Base-by-base conservation (phyloP, 2,329 filamentous ascomycete species). In the Curvularia sp. region DNA sequence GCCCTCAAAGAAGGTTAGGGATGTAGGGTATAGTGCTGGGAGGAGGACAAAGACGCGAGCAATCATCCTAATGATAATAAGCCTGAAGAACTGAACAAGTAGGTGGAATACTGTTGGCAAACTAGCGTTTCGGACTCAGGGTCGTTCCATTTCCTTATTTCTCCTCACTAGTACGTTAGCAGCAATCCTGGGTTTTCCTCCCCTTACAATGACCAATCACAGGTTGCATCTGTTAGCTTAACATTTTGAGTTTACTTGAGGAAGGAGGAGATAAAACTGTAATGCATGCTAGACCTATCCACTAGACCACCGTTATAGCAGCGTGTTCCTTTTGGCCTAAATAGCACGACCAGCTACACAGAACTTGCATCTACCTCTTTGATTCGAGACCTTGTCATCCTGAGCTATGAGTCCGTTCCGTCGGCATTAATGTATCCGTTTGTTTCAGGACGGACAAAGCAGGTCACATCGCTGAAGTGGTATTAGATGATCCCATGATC, bases 21-120 rank as follows among this genome's bases (percentile, higher is more conserved):
- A 10, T 25, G 13, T 64, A n/a, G 49, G 56, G 27, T 54, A 49
- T 13, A 57, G 46, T 62, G 58, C 45, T 66, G 54, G 59, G 51
- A 66, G 42, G 47, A 60, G 42, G 61, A 59, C n/a, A 60, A 54
- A 28, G 56, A 66, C 49, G 51, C 55, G 25, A 54, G 42, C 25
- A 42, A 64, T 55, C 52, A 63, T 53, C 53, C 61, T 28, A 23
- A 39, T 28, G 34, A 49, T 36, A 39, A 49, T 19, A 39, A 49
- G 46, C 30, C 46, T 48, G 13, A 48, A 36, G 15, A 36, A 48
- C 30, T 23, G 6, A 23, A 34, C 10, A 48, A 48, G n/a, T 36
- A 48, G 30, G 30, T 25, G 21, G 30, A 15, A 48, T 39, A 49
- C 32, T 27, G 23, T 39, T 49, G 19, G 47, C 13, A 28, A 32